phyloP scores from a whole-genome alignment of 2,329 filamentous ascomycete genomes.

The Cladosporium colombiae region DNA sequence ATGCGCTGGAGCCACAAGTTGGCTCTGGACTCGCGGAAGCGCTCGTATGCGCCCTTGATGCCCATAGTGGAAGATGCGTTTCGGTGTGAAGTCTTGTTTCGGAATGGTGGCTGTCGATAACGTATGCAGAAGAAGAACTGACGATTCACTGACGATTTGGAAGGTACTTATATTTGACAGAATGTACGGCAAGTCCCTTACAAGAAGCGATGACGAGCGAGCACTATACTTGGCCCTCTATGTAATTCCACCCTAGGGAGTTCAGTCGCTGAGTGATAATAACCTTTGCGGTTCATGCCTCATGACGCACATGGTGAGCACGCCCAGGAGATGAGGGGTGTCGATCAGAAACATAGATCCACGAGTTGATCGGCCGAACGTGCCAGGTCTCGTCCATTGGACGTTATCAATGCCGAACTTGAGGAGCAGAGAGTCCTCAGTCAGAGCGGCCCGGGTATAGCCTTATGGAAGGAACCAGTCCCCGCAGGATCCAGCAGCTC shows the following conservation, averaged over 20 bases:
- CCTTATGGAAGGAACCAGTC: no score
- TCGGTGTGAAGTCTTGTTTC: no score
- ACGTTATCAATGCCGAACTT: no score
- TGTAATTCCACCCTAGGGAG: no score
- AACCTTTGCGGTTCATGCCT: not conserved
- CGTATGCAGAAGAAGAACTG: not conserved
- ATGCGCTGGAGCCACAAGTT: conserved; percentile 36
- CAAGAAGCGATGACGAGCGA: not conserved
- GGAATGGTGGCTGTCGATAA: not conserved
- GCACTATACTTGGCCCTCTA: no score
- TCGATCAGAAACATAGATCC: not conserved
- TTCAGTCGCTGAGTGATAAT: not conserved
- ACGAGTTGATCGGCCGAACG: no score
- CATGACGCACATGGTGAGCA: not conserved
- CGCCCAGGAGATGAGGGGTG: not conserved
- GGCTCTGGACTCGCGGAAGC: conserved; percentile 19
- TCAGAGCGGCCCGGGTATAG: no score
- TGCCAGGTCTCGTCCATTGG: no score
- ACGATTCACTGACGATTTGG: not conserved
- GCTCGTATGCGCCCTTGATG: not conserved
- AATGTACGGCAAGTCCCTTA: not conserved
- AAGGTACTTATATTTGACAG: not conserved
- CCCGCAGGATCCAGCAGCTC: no score
- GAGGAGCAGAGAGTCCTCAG: no score
- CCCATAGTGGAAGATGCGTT: no score